Evolutionary conservation across 2,329 filamentous ascomycete species (phyloP), one percentile per base, ranked within the genome.

Genomic region (Aureobasidium mangrovei): DNA sequence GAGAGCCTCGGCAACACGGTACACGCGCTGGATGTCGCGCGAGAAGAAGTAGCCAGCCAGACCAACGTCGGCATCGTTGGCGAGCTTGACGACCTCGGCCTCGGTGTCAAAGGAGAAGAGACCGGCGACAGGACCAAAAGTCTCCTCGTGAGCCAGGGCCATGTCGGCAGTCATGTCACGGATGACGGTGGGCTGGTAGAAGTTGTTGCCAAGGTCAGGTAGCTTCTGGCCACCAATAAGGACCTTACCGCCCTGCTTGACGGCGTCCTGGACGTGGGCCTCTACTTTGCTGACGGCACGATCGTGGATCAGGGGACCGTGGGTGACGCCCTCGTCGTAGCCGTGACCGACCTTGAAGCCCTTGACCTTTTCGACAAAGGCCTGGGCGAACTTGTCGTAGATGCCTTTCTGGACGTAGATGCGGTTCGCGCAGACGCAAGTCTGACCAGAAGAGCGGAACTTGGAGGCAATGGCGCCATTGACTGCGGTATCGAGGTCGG

Each of bases 31-130:
- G 4, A 84, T 64, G 60, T 83, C 79, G 43, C 70, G 74, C 59
- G 77, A 90, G 76, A 88, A 97, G 75, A 98, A 95, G 74, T 97
- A 97, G 0, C 88, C 91, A 0, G 91, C 93, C 35, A 98, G 77
- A 1, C 93, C 93, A 36, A 97, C 91, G 51, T 91, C 84, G 1
- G 88, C 77, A 40, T 74, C 71, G 70, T 98, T 98, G 3, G 93
- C 91, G 60, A 91, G 72, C 59, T 80, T 76, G 31, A 97, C 82
- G 4, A 95, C 93, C 64, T 97, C 91, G 52, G 86, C 84, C 72
- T 97, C 93, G 0, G 85, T 89, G 44, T 88, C 80, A 66, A 97
- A 98, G 46, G 83, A 79, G 75, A 96, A 96, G 10, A 97, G 72
- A 0, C 87, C 91, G 0, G 91, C 91, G 0, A 97, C 86, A 2